Percentiles rank a stretch among this genome's conserved stretches.
phyloP scores from a whole-genome alignment of 1,284 basidiomycete species.

The Clitocybe nebularis region DNA sequence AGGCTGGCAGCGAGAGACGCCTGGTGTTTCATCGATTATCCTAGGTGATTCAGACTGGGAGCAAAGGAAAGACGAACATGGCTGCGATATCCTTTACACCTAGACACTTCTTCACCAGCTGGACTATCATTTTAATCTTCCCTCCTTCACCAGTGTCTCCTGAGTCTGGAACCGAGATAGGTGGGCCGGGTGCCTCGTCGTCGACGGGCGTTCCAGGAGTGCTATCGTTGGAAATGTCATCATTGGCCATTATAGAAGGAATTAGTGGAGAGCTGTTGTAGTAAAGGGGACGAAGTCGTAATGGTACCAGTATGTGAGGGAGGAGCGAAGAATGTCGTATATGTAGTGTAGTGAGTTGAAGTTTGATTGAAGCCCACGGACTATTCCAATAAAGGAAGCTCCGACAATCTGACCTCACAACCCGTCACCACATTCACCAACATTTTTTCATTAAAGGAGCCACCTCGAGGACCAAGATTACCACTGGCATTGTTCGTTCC shows the following conservation, averaged over 20 bases:
- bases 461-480: no score
- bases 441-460: neutral
- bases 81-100: slow-evolving; percentile 90
- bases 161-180: slow-evolving; percentile 73
- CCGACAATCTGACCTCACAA: no score
- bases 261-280: neutral
- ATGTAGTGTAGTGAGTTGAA: no score
- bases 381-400: slow-evolving; percentile 4
- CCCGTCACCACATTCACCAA: neutral
- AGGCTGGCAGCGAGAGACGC: slow-evolving; percentile 86
- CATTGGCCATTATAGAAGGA: slow-evolving; percentile 12
- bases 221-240: slow-evolving; percentile 3
- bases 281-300: neutral
- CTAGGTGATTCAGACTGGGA: neutral
- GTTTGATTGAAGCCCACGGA: no score
- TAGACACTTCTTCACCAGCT: slow-evolving; percentile 82
- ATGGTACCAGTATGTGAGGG: neutral
- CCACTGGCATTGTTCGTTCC: no score
- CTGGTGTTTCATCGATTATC: slow-evolving; percentile 34
- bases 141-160: slow-evolving; percentile 78
- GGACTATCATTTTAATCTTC: slow-evolving; percentile 87
- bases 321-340: neutral
- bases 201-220: slow-evolving; percentile 27
- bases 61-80: slow-evolving; percentile 56
- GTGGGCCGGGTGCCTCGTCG: slow-evolving; percentile 52